Base-by-base conservation (phyloP, 495 filamentous ascomycete genomes). In the Xylaria cubensis region DNA sequence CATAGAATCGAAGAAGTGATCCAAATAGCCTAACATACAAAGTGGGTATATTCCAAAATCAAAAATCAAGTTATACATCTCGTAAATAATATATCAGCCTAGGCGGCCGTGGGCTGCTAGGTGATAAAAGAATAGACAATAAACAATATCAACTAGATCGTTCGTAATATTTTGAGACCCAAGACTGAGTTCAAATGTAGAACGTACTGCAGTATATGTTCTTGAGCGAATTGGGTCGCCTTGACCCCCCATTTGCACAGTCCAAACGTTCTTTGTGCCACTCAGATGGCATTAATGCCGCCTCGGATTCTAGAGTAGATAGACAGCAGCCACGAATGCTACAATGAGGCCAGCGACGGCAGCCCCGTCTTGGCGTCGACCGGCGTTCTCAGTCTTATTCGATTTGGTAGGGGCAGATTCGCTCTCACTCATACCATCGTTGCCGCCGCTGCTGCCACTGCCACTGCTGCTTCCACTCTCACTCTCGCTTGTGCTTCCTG, bases 291-390 rank as follows among this genome's bases (percentile, higher is more conserved):
- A 7, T 15, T n/a, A 24, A 48, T 46, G 29, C 13, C 21, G 21
- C 32, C 5, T 56, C 50, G 42, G 3, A 39, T 53, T 42, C 81
- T 69, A 87, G 34, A 82, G 79, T 34, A 87, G 74, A 48, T 81
- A 84, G 48, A 80, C 79, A 5, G 83, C 83, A 24, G 84, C 85
- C 17, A 87, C 78, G 8, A 86, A 77, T 63, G 85, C 85, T 19
- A 87, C 82, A 34, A 87, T 77, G 36, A 87, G 74, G 24, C 83
- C 83, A 19, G 83, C 83, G 24, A 85, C 77, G 56, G 84, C 83
- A 39, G 82, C 76, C 15, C 82, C 81, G 21, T 81, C 79, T 69
- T 85, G 80, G 59, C 75, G 72, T 21, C 76, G 76, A 0, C 76
- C 80, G 9, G 75, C 80, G 24, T 77, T 83, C 74, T 85, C 84